phyloP scores from a whole-genome alignment of 2,329 filamentous ascomycete species.

The Colletotrichum limetticola region DNA sequence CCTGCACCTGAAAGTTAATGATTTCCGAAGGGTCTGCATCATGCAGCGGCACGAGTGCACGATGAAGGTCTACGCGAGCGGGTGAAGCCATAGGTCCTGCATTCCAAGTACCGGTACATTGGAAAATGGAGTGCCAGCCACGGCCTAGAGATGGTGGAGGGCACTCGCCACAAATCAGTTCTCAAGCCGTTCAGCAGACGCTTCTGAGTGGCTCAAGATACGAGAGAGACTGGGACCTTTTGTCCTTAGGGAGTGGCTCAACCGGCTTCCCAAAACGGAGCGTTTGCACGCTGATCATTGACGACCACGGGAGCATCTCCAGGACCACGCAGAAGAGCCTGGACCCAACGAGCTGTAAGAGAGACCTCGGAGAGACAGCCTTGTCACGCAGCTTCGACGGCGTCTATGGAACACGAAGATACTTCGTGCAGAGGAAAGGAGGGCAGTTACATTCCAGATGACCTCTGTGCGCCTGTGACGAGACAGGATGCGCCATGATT shows the following conservation, averaged over 20 bases:
- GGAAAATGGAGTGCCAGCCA: background rate
- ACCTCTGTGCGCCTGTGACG: background rate
- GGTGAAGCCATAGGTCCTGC: constrained; percentile 22
- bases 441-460: background rate
- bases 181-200: background rate
- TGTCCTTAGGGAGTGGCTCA: constrained; percentile 10
- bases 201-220: constrained; percentile 22
- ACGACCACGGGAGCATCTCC: background rate
- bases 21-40: constrained; percentile 12
- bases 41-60: constrained; percentile 28
- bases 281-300: constrained; percentile 21
- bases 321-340: background rate
- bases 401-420: background rate
- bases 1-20: constrained; percentile 14
- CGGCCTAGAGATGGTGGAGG: background rate
- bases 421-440: constrained; percentile 20
- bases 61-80: constrained; percentile 1
- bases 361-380: background rate
- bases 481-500: constrained; percentile 7
- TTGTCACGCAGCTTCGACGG: background rate
- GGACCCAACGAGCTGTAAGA: background rate
- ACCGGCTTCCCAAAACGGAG: constrained; percentile 21
- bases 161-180: constrained; percentile 21
- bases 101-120: constrained; percentile 32
- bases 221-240: constrained; percentile 2